Percentiles rank a stretch among this genome's conserved stretches.
Conservation (phyloP, 208 protist genomes). For the Trypanosoma melophagium region DNA sequence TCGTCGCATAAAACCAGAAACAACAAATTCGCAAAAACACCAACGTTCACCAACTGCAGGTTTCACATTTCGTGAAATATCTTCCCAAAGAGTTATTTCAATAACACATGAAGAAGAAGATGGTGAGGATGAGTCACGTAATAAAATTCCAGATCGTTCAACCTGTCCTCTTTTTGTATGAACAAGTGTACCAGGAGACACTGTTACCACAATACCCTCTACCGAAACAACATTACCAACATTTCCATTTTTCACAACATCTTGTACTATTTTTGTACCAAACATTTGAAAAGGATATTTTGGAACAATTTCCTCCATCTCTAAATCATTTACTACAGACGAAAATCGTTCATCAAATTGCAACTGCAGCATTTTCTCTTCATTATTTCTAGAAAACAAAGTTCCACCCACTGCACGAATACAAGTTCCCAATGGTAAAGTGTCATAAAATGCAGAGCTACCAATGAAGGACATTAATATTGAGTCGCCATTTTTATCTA, state of each 20-base stretch:
- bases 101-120: constrained; percentile 17
- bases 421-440: constrained; percentile 31
- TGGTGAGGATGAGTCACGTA: constrained; percentile 26
- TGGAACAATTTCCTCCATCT: constrained; percentile 28
- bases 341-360: constrained; percentile 45
- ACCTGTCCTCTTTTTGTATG: constrained; percentile 69
- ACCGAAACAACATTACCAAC: constrained; percentile 58
- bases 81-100: constrained; percentile 77
- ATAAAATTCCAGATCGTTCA: constrained; percentile 32
- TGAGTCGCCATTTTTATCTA: constrained; percentile 57
- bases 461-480: constrained; percentile 35
- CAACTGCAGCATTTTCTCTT: constrained; percentile 33
- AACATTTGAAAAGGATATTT: constrained; percentile 33
- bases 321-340: constrained; percentile 22
- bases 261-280: constrained; percentile 38
- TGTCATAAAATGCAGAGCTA: constrained; percentile 18
- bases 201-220: constrained; percentile 36
- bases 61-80: constrained; percentile 34
- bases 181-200: constrained; percentile 29
- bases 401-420: constrained; percentile 35
- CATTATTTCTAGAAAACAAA: constrained; percentile 31
- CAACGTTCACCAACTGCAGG: constrained; percentile 47
- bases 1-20: constrained; percentile 57
- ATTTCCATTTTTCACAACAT: constrained; percentile 26
- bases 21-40: constrained; percentile 48